Conservation (phyloP, 768 basidiomycete species). For the Xanthoconium stramineum region DNA sequence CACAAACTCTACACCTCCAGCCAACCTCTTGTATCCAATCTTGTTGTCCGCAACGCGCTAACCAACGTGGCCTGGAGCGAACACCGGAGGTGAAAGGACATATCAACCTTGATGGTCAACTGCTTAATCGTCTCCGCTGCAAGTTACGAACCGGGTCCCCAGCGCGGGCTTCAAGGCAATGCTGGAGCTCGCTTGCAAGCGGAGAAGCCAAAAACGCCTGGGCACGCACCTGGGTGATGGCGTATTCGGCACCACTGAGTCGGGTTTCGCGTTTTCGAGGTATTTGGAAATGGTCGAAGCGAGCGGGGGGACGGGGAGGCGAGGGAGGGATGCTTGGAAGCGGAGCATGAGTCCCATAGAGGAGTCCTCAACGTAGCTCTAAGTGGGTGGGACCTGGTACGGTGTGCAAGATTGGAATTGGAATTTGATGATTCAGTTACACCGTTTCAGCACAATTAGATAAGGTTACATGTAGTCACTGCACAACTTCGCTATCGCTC, state of each 20-base stretch:
- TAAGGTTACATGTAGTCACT: too few species aligned
- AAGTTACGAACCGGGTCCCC: constrained; percentile 45
- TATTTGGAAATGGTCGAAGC: constrained; percentile 84
- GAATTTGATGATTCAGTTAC: too few species aligned
- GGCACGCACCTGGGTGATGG: constrained; percentile 55
- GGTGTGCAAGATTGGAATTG: constrained; percentile 26
- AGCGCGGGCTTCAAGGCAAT: constrained; percentile 73
- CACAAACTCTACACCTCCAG: constrained; percentile 61
- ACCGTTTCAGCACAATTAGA: too few species aligned
- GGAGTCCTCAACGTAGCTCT: constrained; percentile 52
- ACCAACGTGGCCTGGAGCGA: not conserved
- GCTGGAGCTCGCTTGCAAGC: constrained; percentile 69
- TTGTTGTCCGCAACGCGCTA: constrained; percentile 60
- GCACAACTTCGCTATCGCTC: too few species aligned
- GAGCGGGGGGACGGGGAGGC: constrained; percentile 81
- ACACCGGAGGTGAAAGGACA: not conserved
- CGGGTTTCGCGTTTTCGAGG: constrained; percentile 79
- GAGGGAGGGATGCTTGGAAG: constrained; percentile 69
- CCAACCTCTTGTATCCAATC: constrained; percentile 56
- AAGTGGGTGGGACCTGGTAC: constrained; percentile 23
- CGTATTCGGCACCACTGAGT: constrained; percentile 64
- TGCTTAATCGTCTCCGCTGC: constrained; percentile 34
- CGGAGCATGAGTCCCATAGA: constrained; percentile 67
- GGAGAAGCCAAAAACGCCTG: constrained; percentile 68
- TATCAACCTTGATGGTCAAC: constrained; percentile 52